Percentiles rank a stretch among this genome's conserved stretches.
These are phyloP conservation scores for Poronia punctata DNA, from an alignment of 495 filamentous ascomycete genomes.

Conservation along the genomic window DNA sequence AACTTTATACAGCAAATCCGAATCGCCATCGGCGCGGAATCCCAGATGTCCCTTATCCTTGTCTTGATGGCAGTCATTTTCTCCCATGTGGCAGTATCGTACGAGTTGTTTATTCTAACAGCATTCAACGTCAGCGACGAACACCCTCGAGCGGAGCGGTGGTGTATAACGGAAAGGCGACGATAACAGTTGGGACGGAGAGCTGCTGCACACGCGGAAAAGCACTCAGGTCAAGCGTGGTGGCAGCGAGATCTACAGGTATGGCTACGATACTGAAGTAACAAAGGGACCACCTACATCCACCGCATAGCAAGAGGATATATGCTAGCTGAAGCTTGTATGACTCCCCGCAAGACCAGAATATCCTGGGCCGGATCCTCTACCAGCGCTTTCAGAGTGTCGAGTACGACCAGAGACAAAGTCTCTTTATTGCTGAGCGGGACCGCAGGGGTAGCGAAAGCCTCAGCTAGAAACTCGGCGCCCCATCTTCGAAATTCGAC, in stretches of 20 bases:
- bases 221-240: slow-evolving; percentile 11
- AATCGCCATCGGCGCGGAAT: slow-evolving; percentile 65
- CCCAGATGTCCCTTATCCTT: slow-evolving; percentile 82
- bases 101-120: slow-evolving; percentile 71
- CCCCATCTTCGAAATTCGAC: slow-evolving; percentile 92
- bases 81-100: slow-evolving; percentile 76
- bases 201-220: slow-evolving; percentile 9
- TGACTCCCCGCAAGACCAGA: slow-evolving; percentile 68
- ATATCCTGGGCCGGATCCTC: slow-evolving; percentile 66
- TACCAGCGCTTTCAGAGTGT: slow-evolving; percentile 65
- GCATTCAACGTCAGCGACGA: slow-evolving; percentile 24
- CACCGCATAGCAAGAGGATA: slow-evolving; percentile 88
- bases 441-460: slow-evolving; percentile 81
- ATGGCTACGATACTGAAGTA: slow-evolving; percentile 16
- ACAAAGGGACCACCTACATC: slow-evolving; percentile 64
- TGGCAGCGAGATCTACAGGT: slow-evolving; percentile 17
- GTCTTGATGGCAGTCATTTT: slow-evolving; percentile 83
- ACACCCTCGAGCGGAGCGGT: slow-evolving; percentile 11
- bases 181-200: slow-evolving; percentile 2
- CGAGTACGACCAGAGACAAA: slow-evolving; percentile 62
- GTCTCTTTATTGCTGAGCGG: slow-evolving; percentile 66
- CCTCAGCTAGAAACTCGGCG: slow-evolving; percentile 90
- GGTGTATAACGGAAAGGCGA: neutral
- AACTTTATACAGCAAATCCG: slow-evolving; percentile 96
- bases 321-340: slow-evolving; percentile 80